Evolutionary conservation across 1,284 basidiomycete species (phyloP).

Genomic region (Microbotryum intermedium): DNA sequence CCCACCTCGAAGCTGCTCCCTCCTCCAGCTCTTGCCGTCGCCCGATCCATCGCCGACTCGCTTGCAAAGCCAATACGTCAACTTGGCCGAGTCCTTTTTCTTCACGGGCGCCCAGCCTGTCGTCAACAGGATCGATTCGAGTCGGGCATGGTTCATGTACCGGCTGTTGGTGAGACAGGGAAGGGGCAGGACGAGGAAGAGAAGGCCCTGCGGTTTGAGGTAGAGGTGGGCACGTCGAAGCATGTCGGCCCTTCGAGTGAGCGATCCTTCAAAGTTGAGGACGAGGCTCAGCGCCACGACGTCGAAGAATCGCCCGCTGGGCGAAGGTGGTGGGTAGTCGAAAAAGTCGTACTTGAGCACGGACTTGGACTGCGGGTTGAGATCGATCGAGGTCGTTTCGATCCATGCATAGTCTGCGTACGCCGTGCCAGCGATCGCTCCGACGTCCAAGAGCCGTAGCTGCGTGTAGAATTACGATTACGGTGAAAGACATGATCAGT

Average conservation of each 20-base stretch:
- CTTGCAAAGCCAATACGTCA: slow-evolving; percentile 41
- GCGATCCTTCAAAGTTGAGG: slow-evolving; percentile 42
- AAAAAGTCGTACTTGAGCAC: slow-evolving; percentile 38
- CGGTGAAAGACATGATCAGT: not conserved
- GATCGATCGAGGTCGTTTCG: slow-evolving; percentile 37
- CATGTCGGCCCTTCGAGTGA: slow-evolving; percentile 32
- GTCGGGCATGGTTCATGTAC: slow-evolving; percentile 39
- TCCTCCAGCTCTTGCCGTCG: slow-evolving; percentile 38
- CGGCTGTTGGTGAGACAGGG: slow-evolving; percentile 39
- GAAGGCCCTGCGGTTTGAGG: slow-evolving; percentile 34
- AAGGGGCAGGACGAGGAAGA: slow-evolving; percentile 42
- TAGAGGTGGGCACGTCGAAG: slow-evolving; percentile 31
- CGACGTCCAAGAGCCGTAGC: slow-evolving; percentile 41
- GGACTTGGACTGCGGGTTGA: slow-evolving; percentile 40
- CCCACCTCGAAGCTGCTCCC: slow-evolving; percentile 36
- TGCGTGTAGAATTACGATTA: not conserved
- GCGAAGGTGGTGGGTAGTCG: slow-evolving; percentile 34
- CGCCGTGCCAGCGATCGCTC: slow-evolving; percentile 40
- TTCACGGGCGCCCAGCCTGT: slow-evolving; percentile 37
- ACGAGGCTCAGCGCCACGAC: slow-evolving; percentile 41
- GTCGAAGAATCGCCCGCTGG: slow-evolving; percentile 34
- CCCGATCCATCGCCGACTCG: slow-evolving; percentile 5
- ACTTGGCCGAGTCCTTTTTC: slow-evolving; percentile 38
- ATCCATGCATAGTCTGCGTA: slow-evolving; percentile 38
- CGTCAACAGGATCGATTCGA: slow-evolving; percentile 36